Evolutionary conservation across 805 yeast species (phyloP), one percentile per base, ranked within the genome.

Genomic region (Candida tibetensis): DNA sequence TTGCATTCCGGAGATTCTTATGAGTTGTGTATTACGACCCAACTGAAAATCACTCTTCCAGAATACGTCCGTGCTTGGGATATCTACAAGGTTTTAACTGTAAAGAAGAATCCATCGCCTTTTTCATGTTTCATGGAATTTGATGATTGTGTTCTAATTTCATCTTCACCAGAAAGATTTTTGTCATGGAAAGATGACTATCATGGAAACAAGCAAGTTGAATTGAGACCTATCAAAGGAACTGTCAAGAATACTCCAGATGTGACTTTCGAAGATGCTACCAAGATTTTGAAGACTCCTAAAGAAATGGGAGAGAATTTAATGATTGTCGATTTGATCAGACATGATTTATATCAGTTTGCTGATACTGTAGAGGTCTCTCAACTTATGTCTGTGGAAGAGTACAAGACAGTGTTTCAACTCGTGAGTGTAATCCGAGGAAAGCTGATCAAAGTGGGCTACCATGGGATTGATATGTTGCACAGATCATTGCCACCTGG

Each of bases 141-240:
- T 51, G 72, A 67, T 2, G 84, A 81, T 44, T 74, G 76, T 18
- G 68, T 72, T 9, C 63, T 93, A 22, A 69, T 91, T 2, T 87
- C 96, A 2, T 83, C 96, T 0, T 91, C 98, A 0, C 99, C 99
- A 0, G 99, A 93, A 58, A 69, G 99, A 46, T 95, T 93, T 53
- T 56, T 95, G 36, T 74, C 82, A 2, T 95, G 98, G 96, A 72
- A 55, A 32, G 67, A 72, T 38, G 58, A 69, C 16, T 55, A 60
- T 0, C 43, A 49, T 8, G 49, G 46, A 1, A 39, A 36, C 12
- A 64, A 64, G 45, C 47, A 45, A 16, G 84, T 93, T 41, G 95
- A 93, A 60, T 71, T 93, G 54, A 71, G 98, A 38, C 99, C 99
- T 1, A 93, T 93, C 40, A 93, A 93, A 58, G 99, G 99, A 4